Evolutionary conservation across 1,284 basidiomycete species (phyloP), one percentile per base, ranked within the genome.

Genomic region (Ustilago sp.): DNA sequence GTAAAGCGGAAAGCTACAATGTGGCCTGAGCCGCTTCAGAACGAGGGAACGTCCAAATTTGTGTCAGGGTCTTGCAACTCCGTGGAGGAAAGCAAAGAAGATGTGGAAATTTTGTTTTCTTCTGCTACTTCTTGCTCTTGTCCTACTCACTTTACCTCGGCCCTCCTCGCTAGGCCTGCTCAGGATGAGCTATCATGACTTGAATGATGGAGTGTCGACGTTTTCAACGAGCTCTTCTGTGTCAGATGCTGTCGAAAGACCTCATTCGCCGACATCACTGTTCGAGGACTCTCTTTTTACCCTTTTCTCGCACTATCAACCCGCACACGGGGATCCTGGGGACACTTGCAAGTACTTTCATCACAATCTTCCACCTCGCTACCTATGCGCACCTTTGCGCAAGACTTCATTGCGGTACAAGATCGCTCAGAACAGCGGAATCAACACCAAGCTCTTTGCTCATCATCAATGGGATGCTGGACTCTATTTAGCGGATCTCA

Each of bases 401-500:
- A 34, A 52, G 17, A 60, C 68, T 0, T 60, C 62, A 5, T 35
- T 83, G 1, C 55, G 69, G 15, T 82, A 83, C 61, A 64, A 58
- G 36, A 80, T 82, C 19, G 66, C 80, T 0, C 60, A 74, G 34
- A 71, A 72, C 34, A 79, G 72, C 66, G 75, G 69, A 5, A 64
- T 62, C 35, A 82, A 80, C 61, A 83, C 78, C 8, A 71, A 69
- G 41, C 76, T 84, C 8, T 84, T 84, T 63, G 83, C 83, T 32
- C 83, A 84, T 54, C 74, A 83, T 56, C 83, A 84, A 60, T 84
- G 83, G 83, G 83, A 84, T 67, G 80, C 83, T 4, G 83, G 83
- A 15, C 67, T 81, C 28, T 70, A 74, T 39, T 70, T 84, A 9
- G 82, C 81, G 0, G 70, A 80, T 32, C 52, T 82, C 28, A 69